Evolutionary conservation across 108 stramenopile genomes (phyloP).

Genomic region (Nannochloropsis salina): DNA sequence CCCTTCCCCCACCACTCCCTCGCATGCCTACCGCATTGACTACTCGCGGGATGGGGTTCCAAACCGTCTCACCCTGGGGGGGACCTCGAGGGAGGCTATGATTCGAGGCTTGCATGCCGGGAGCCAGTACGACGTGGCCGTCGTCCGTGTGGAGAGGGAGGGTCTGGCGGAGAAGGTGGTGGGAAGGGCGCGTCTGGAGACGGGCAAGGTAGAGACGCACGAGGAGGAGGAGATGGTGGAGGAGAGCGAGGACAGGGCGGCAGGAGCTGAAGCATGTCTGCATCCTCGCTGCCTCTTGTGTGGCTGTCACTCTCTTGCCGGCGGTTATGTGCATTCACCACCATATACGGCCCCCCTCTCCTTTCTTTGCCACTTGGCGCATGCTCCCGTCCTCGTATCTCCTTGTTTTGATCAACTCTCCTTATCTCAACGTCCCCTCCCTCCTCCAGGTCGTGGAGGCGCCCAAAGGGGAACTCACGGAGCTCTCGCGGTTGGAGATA

Average conservation of each 20-base stretch:
- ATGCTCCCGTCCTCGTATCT: too few species aligned
- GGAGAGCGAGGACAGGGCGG: not conserved
- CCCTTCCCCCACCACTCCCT: not conserved
- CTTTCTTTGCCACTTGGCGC: too few species aligned
- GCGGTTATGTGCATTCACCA: too few species aligned
- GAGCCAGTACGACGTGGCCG: not conserved
- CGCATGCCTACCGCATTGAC: not conserved
- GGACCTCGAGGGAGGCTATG: not conserved
- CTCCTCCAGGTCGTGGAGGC: not conserved
- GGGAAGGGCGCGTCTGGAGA: not conserved
- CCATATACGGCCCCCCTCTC: too few species aligned
- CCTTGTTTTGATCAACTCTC: too few species aligned
- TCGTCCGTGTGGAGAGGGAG: not conserved
- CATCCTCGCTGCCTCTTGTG: too few species aligned
- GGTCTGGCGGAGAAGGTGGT: not conserved
- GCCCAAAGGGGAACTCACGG: constrained; percentile 44
- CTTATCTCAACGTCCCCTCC: not conserved
- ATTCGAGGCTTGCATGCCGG: not conserved
- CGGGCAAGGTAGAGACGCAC: not conserved
- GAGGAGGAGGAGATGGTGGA: not conserved
- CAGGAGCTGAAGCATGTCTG: too few species aligned
- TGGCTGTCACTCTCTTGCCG: too few species aligned
- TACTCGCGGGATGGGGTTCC: not conserved
- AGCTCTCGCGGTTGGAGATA: constrained; percentile 52
- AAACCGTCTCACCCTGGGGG: not conserved